Evolutionary conservation across 164 flowering plant species (phyloP).

Genomic region (Sedum album): DNA sequence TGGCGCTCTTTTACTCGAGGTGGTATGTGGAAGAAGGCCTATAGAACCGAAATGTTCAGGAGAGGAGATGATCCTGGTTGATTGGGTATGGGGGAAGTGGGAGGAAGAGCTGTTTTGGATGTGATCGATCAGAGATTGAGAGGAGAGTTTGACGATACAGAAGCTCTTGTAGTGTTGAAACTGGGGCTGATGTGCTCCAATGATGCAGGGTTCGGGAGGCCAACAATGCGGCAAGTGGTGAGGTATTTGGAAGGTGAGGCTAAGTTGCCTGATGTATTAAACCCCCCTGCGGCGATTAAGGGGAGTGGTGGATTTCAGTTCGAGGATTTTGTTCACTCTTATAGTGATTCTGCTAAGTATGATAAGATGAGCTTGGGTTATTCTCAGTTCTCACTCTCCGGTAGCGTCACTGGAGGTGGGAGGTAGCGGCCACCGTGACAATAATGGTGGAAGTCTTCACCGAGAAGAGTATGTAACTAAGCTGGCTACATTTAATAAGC

Average conservation of each 20-base stretch:
- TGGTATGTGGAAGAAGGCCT: constrained; percentile 39
- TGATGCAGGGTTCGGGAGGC: constrained; percentile 15
- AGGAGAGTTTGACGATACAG: constrained; percentile 16
- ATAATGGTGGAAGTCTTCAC: not conserved
- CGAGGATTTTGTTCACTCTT: not conserved
- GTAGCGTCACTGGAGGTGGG: not conserved
- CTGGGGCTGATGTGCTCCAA: constrained; percentile 25
- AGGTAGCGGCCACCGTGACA: not conserved
- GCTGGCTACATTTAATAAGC: not conserved
- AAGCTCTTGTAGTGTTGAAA: constrained; percentile 21
- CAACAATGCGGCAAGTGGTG: constrained; percentile 27
- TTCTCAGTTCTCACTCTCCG: not conserved
- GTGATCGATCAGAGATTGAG: constrained; percentile 20
- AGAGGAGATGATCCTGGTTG: constrained; percentile 15
- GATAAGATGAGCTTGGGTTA: not conserved
- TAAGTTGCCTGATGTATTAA: constrained; percentile 15
- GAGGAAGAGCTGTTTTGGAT: constrained; percentile 19
- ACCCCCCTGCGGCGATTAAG: not conserved
- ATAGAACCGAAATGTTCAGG: constrained; percentile 9
- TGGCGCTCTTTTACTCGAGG: constrained; percentile 36
- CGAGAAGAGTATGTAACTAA: not conserved
- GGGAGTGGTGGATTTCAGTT: not conserved
- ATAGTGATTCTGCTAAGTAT: not conserved
- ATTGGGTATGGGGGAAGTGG: constrained; percentile 22
- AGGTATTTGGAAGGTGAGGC: constrained; percentile 21